Conservation (phyloP, 345 rosid genomes). For the Laguncularia racemosa region DNA sequence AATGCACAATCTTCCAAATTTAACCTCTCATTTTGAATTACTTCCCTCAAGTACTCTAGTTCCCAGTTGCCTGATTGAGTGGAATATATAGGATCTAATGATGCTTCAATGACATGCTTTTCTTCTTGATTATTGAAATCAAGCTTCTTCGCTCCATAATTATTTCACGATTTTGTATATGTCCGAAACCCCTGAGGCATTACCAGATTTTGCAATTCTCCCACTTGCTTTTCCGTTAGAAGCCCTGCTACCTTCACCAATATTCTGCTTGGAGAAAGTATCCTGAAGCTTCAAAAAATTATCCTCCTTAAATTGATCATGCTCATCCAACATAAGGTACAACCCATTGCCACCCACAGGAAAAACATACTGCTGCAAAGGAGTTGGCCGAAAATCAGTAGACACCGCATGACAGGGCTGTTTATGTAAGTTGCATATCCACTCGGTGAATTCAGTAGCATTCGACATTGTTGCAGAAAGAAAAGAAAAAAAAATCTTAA, state of each 20-base stretch:
- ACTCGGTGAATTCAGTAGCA: conserved; percentile 95
- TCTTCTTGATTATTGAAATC: too few species aligned
- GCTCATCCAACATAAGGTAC: neutral
- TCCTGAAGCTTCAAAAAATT: conserved; percentile 58
- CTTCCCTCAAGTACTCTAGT: conserved; percentile 38
- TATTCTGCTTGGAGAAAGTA: conserved; percentile 69
- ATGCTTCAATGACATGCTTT: conserved; percentile 8
- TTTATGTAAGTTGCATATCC: conserved; percentile 67
- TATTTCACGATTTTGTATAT: conserved; percentile 93
- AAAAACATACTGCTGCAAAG: neutral
- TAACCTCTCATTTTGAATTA: conserved; percentile 35
- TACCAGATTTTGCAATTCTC: conserved; percentile 68
- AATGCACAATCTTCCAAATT: conserved; percentile 39
- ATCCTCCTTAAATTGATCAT: neutral
- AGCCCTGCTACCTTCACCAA: too few species aligned
- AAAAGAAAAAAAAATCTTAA: conserved; percentile 97
- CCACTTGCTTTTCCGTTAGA: conserved; percentile 69
- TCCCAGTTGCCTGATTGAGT: conserved; percentile 44
- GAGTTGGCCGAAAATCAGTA: neutral
- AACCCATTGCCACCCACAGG: neutral
- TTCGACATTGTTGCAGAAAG: conserved; percentile 98
- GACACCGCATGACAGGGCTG: neutral
- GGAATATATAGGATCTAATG: conserved; percentile 13
- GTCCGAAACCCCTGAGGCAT: conserved; percentile 74
- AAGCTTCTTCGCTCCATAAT: too few species aligned